Conservation (phyloP, 2,329 filamentous ascomycete species). For the Pestalotiopsis sp. region DNA sequence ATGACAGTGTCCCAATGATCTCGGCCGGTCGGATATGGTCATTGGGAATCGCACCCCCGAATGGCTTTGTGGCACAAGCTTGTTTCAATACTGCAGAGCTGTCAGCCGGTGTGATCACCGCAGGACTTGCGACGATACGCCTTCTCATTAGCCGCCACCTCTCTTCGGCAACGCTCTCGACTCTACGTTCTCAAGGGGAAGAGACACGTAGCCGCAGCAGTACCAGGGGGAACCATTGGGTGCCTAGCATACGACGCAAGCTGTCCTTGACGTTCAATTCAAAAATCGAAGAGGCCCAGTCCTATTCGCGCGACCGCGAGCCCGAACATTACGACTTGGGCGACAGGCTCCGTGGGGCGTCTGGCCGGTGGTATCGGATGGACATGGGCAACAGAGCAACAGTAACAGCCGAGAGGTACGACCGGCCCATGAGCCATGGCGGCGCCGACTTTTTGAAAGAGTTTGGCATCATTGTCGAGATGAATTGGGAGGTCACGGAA, state of each 20-base stretch:
- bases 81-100: constrained; percentile 7
- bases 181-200: not conserved
- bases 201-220: not conserved
- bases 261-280: not conserved
- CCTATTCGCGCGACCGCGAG: not conserved
- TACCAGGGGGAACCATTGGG: not conserved
- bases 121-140: constrained; percentile 1
- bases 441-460: constrained; percentile 7
- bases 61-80: constrained; percentile 3
- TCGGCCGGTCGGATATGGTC: constrained; percentile 9
- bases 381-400: constrained; percentile 3
- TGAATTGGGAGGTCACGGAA: constrained; percentile 11
- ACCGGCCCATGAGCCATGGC: constrained; percentile 3
- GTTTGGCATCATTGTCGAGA: constrained; percentile 9
- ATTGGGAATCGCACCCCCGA: not conserved
- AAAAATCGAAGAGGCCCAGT: not conserved
- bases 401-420: not conserved
- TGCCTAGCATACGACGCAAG: not conserved
- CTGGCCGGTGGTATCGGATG: not conserved
- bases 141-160: constrained; percentile 9
- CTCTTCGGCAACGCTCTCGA: not conserved
- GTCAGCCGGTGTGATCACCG: not conserved
- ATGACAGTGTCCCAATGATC: constrained; percentile 1
- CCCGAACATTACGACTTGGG: not conserved
- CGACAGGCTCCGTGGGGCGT: not conserved